Base-by-base conservation (phyloP, 1,139 yeast species). In the Lodderomyces elongisporus region DNA sequence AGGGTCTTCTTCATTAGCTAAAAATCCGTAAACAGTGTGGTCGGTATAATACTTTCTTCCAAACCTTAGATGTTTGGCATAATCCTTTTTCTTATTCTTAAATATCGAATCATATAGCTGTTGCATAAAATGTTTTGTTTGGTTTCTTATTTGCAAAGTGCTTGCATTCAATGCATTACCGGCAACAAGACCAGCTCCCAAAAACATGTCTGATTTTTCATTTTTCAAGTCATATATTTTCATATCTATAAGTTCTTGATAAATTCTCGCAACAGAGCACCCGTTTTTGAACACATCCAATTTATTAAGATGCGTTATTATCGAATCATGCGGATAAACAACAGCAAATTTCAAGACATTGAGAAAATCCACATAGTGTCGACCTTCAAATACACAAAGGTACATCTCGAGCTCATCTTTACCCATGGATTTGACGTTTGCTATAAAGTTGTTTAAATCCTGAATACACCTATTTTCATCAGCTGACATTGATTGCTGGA, bases 311-410 rank as follows among this genome's bases (percentile, higher is more conserved):
- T 32, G 27, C 1, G 31, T 25, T 16, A 49, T 28, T 2, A 66
- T 34, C 4, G 33, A 25, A 2, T 54, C 46, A 40, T 66, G 69
- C 1, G 74, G 74, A 39, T 62, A 64, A 3, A 62, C 41, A 1
- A 60, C 34, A 8, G 48, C 52, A 30, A 52, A 56, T 39, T 64
- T 65, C 40, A 67, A 37, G 5, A 52, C 56, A 5, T 56, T 59
- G 3, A 68, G 40, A 1, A 61, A 34, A 27, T 46, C 43, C 12
- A 31, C 43, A 39, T 40, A 54, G 17, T 49, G 51, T 17, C 48
- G 41, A 1, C 66, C 70, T 23, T 60, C 62, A 64, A 66, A 58
- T n/a, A 63, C 50, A 25, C 42, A 45, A 36, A 66, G 54, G 30
- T 42, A 52, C 4, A 52, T 34, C 14, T 51, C 48, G 20, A 64